phyloP scores from a whole-genome alignment of 2,329 filamentous ascomycete species.

The Fusarium chaquense region DNA sequence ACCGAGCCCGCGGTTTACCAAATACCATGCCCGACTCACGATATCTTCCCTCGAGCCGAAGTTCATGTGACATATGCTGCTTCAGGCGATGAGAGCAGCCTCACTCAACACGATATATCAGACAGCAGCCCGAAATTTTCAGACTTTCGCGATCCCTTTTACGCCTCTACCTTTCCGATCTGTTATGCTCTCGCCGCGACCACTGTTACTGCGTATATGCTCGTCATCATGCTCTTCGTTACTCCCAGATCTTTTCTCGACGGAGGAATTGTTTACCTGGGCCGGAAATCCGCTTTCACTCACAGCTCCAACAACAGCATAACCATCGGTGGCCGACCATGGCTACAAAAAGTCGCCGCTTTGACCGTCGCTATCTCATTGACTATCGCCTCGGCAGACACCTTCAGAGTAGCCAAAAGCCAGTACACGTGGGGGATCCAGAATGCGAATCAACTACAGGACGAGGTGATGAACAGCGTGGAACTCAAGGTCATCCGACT shows the following conservation, averaged over 20 bases:
- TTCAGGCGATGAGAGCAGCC: constrained; percentile 52
- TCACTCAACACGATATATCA: constrained; percentile 47
- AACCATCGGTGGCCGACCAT: constrained; percentile 90
- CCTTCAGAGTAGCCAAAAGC: constrained; percentile 82
- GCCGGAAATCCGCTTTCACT: constrained; percentile 86
- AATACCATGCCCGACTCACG: constrained; percentile 48
- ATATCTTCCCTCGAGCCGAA: constrained; percentile 40
- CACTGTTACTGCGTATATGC: constrained; percentile 89
- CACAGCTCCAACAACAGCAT: constrained; percentile 82
- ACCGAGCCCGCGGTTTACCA: constrained; percentile 68
- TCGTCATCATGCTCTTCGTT: constrained; percentile 93
- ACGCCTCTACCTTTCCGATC: constrained; percentile 91
- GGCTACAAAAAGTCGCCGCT: constrained; percentile 87
- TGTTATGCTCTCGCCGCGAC: constrained; percentile 92
- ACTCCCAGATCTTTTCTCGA: constrained; percentile 94
- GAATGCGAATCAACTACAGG: constrained; percentile 81
- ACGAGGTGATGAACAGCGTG: constrained; percentile 82
- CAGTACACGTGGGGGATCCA: constrained; percentile 86
- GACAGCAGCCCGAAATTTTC: constrained; percentile 61
- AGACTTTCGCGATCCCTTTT: constrained; percentile 87
- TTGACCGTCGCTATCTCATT: constrained; percentile 84
- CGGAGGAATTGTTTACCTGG: constrained; percentile 84
- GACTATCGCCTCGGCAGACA: constrained; percentile 92
- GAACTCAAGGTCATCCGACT: constrained; percentile 92
- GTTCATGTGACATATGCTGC: constrained; percentile 56